These are phyloP conservation scores for Jaapia argillacea DNA, from an alignment of 768 basidiomycete genomes.

Conservation along the genomic window DNA sequence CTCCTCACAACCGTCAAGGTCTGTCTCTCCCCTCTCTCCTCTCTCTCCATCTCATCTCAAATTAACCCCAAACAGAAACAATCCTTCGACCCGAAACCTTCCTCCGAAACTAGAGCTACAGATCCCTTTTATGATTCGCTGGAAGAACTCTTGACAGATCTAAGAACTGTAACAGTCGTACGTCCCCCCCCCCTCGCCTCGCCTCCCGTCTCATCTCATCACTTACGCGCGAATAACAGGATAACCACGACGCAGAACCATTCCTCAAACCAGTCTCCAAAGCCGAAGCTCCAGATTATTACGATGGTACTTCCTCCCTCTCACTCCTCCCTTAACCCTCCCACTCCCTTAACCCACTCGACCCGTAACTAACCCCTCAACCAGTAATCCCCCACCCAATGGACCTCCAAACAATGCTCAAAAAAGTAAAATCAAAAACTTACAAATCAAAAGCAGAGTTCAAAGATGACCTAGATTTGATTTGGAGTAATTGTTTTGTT, in stretches of 20 bases:
- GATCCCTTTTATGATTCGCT: slow-evolving; percentile 96
- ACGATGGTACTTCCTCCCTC: slow-evolving; percentile 53
- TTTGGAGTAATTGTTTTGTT: slow-evolving; percentile 91
- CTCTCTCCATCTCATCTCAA: slow-evolving; percentile 14
- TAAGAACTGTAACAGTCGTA: slow-evolving; percentile 68
- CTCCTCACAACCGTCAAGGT: slow-evolving; percentile 83
- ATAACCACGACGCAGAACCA: slow-evolving; percentile 85
- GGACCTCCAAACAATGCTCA: slow-evolving; percentile 90
- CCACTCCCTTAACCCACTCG: slow-evolving; percentile 16
- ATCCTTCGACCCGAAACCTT: slow-evolving; percentile 69
- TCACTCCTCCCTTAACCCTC: slow-evolving; percentile 1
- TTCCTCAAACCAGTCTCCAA: slow-evolving; percentile 91
- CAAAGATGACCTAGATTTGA: slow-evolving; percentile 87
- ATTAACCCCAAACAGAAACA: slow-evolving; percentile 44
- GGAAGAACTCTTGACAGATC: slow-evolving; percentile 79
- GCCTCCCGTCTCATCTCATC: slow-evolving; percentile 14
- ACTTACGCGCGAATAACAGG: slow-evolving; percentile 28
- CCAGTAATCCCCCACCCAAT: slow-evolving; percentile 90
- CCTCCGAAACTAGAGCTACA: too few relatives aligned
- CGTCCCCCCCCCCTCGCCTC: slow-evolving; percentile 20
- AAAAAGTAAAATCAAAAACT: slow-evolving; percentile 84
- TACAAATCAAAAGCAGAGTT: slow-evolving; percentile 96
- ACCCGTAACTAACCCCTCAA: slow-evolving; percentile 1
- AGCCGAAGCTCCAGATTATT: slow-evolving; percentile 88
- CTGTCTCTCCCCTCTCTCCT: slow-evolving; percentile 8